Conservation (phyloP, 345 rosid species). For the Eucalyptus victrix region DNA sequence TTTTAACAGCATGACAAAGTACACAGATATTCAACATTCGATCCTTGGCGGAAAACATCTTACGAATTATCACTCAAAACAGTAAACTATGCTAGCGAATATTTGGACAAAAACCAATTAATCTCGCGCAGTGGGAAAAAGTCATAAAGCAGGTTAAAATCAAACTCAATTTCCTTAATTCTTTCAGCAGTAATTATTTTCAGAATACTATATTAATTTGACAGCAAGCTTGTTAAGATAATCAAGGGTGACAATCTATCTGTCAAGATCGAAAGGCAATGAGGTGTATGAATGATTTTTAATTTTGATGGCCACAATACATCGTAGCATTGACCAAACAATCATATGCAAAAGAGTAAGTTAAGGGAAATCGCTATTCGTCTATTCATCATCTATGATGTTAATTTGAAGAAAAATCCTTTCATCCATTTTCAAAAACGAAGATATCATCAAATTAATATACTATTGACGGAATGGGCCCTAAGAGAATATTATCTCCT, state of each 20-base stretch:
- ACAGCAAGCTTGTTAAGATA: not conserved
- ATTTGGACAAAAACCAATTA: not conserved
- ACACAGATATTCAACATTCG: not conserved
- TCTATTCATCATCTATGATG: not conserved
- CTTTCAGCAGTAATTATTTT: not conserved
- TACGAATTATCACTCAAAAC: not conserved
- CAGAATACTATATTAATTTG: not conserved
- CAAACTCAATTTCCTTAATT: not conserved
- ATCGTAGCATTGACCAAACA: not conserved
- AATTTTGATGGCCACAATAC: not conserved
- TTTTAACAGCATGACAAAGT: not conserved
- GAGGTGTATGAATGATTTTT: not conserved
- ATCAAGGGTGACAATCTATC: not conserved
- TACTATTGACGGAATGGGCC: not conserved
- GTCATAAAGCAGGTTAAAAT: not conserved
- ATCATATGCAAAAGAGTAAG: not conserved
- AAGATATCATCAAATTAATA: not conserved
- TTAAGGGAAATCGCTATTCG: not conserved
- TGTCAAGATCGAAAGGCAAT: not conserved
- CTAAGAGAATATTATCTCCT: not conserved
- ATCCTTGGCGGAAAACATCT: not conserved
- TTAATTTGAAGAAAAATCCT: not conserved
- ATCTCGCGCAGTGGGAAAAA: not conserved
- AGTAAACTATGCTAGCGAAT: not conserved
- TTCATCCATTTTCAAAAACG: not conserved